These are phyloP conservation scores for Paraphaeosphaeria minitans DNA, from an alignment of 2,329 filamentous ascomycete genomes.

Conservation along the genomic window DNA sequence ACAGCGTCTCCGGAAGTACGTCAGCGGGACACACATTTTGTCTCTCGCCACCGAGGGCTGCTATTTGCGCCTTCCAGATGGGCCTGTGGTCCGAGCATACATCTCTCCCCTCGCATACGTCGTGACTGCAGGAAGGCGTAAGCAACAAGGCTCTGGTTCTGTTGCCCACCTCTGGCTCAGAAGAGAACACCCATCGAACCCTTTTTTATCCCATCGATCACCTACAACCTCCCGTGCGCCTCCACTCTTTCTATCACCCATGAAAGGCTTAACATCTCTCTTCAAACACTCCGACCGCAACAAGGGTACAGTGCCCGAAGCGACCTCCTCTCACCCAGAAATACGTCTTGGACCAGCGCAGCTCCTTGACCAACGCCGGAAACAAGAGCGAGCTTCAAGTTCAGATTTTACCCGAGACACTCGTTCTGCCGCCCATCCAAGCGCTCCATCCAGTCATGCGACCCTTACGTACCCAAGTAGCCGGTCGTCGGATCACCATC, in stretches of 20 bases:
- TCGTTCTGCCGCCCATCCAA: neutral
- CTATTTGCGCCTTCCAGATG: slow-evolving; percentile 2
- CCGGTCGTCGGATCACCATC: neutral
- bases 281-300: slow-evolving; percentile 3
- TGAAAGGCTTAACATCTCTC: slow-evolving; percentile 11
- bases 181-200: neutral
- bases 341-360: slow-evolving; percentile 3
- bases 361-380: neutral
- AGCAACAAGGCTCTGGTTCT: neutral
- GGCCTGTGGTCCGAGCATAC: neutral
- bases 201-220: neutral
- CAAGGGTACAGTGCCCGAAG: neutral
- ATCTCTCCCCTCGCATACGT: neutral
- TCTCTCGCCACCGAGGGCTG: neutral
- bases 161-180: neutral
- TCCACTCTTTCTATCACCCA: neutral
- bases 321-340: neutral
- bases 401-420: neutral
- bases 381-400: neutral
- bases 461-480: neutral
- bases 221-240: neutral
- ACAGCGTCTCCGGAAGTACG: neutral
- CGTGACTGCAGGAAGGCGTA: neutral
- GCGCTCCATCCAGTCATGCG: neutral
- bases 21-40: slow-evolving; percentile 1